A percentile compares a stretch with the other conserved stretches of the same genome.
Conservation (phyloP, 306 rosid genomes). For the Potentilla sterilis region DNA sequence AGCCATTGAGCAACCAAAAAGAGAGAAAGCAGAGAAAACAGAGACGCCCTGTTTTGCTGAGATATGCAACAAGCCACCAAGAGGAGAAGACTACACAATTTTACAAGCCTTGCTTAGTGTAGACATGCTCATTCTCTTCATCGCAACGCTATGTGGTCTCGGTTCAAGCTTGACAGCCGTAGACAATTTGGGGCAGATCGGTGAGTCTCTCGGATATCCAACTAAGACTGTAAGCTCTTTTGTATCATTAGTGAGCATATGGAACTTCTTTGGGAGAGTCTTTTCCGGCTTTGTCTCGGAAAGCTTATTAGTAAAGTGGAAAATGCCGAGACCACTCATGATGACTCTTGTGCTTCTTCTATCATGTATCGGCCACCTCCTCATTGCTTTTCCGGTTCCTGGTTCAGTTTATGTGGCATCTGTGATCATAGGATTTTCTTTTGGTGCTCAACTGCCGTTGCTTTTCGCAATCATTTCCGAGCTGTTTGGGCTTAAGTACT, state of each 20-base stretch:
- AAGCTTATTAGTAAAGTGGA: constrained; percentile 25
- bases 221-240: constrained; percentile 25
- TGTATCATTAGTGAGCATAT: constrained; percentile 45
- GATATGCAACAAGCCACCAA: constrained; percentile 25
- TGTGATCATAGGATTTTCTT: constrained; percentile 43
- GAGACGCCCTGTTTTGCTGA: constrained; percentile 13
- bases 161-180: constrained; percentile 49
- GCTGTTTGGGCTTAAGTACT: constrained; percentile 51
- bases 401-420: constrained; percentile 46
- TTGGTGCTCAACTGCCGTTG: constrained; percentile 50
- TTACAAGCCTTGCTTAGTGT: constrained; percentile 39
- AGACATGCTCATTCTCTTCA: constrained; percentile 44
- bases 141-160: constrained; percentile 37
- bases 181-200: constrained; percentile 52
- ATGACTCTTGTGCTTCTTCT: constrained; percentile 40
- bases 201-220: constrained; percentile 47
- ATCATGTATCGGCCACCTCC: constrained; percentile 38
- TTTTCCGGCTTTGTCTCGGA: constrained; percentile 51
- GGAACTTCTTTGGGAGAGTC: constrained; percentile 56
- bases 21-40: neutral
- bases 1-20: neutral
- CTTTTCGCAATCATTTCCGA: constrained; percentile 52
- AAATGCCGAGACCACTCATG: constrained; percentile 43
- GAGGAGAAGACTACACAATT: constrained; percentile 53
- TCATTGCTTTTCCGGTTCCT: constrained; percentile 42